Conservation (phyloP, 768 basidiomycete genomes). For the Suillus subaureus region DNA sequence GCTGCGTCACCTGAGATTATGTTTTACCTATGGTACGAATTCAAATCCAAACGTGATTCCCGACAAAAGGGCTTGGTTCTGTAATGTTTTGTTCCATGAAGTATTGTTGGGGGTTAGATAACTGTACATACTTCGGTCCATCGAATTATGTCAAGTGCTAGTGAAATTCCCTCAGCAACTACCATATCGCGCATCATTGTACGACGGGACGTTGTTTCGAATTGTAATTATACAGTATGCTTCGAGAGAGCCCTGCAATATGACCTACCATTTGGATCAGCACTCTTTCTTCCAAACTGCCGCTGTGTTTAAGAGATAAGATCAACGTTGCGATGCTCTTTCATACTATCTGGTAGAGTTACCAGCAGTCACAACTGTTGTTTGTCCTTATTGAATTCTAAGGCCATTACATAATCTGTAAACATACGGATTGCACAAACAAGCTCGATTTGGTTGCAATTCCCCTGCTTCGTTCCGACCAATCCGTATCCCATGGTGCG, state of each 20-base stretch:
- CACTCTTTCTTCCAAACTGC: not conserved
- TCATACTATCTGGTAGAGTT: too few relatives aligned
- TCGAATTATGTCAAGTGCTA: not conserved
- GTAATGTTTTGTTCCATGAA: too few relatives aligned
- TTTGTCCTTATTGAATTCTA: conserved; percentile 23
- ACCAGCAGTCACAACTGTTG: not conserved
- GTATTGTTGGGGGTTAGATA: too few relatives aligned
- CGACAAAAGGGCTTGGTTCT: not conserved
- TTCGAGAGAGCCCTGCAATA: not conserved
- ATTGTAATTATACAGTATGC: not conserved
- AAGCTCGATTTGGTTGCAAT: not conserved
- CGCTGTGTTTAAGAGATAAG: not conserved
- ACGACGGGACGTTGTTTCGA: not conserved
- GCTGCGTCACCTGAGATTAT: not conserved
- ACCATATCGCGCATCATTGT: not conserved
- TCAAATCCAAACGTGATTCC: not conserved
- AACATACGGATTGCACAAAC: conserved; percentile 13
- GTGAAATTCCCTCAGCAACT: not conserved
- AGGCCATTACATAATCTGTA: conserved; percentile 14
- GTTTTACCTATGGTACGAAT: not conserved
- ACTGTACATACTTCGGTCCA: not conserved
- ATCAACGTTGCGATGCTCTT: too few relatives aligned
- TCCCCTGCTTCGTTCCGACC: not conserved
- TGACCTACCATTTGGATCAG: not conserved
- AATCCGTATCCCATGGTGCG: conserved; percentile 1